Conservation (phyloP, 179 eudicot genomes). For the Beta corolliflora region DNA sequence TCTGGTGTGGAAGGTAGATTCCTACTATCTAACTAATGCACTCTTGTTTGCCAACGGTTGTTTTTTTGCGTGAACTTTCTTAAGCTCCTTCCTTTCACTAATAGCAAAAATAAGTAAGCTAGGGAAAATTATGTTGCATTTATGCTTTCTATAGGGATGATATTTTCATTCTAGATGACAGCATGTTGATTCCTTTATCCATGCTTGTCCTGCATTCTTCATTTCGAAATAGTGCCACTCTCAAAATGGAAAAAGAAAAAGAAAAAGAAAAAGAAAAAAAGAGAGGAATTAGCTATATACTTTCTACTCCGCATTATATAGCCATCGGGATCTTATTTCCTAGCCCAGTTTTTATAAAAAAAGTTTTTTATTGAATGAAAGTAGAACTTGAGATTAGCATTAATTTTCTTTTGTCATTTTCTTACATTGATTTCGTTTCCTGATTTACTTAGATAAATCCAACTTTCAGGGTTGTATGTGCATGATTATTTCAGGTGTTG, state of each 20-base stretch:
- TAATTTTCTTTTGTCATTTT: neutral
- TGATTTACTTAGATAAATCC: neutral
- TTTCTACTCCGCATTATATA: neutral
- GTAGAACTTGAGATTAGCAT: neutral
- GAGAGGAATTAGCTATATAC: neutral
- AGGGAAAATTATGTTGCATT: neutral
- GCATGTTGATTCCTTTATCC: neutral
- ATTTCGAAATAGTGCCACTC: neutral
- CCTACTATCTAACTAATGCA: conserved; percentile 16
- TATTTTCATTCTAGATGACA: neutral
- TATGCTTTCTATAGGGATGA: neutral
- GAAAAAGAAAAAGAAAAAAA: neutral
- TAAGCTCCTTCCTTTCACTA: neutral
- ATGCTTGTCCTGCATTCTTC: neutral
- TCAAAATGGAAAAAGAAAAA: neutral
- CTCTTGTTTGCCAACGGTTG: conserved; percentile 5
- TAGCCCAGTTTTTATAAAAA: neutral
- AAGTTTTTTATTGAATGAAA: neutral
- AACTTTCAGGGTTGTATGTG: neutral
- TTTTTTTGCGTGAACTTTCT: neutral
- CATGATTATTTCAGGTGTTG: neutral
- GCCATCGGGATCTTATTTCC: neutral
- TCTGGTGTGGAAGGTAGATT: conserved; percentile 91
- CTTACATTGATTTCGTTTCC: neutral
- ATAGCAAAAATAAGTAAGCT: neutral